phyloP scores from a whole-genome alignment of 805 yeast species.

The Barnettozyma populi region DNA sequence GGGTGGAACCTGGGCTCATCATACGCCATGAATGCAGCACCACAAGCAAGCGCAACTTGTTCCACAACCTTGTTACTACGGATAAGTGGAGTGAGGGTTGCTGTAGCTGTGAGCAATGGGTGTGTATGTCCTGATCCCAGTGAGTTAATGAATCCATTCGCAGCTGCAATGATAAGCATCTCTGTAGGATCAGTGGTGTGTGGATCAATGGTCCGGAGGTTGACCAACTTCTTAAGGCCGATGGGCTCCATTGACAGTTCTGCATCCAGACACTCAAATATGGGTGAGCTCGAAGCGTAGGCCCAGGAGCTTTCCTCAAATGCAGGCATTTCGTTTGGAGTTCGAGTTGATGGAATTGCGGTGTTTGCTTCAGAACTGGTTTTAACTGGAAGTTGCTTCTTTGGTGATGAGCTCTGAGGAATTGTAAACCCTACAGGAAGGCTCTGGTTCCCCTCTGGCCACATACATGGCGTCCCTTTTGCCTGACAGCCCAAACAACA shows the following conservation, averaged over 20 bases:
- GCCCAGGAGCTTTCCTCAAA: neutral
- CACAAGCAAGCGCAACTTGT: slow-evolving; percentile 35
- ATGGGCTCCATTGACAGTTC: neutral
- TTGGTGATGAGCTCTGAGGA: neutral
- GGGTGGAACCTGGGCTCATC: slow-evolving; percentile 25
- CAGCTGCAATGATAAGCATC: slow-evolving; percentile 24
- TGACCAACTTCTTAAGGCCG: neutral
- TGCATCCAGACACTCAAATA: neutral
- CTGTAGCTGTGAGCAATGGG: slow-evolving; percentile 15
- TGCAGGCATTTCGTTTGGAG: neutral
- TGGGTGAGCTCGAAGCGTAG: neutral
- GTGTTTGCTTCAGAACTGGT: neutral
- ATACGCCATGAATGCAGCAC: slow-evolving; percentile 34
- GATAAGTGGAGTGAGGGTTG: slow-evolving; percentile 35
- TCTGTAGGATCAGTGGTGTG: neutral
- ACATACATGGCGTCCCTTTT: slow-evolving; percentile 26
- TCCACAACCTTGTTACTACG: slow-evolving; percentile 24
- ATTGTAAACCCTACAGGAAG: neutral
- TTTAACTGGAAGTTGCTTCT: too few species aligned
- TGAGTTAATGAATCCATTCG: slow-evolving; percentile 34
- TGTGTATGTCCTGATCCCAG: slow-evolving; percentile 21
- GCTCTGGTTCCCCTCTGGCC: slow-evolving; percentile 15
- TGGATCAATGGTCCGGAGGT: neutral
- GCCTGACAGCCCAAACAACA: slow-evolving; percentile 35
- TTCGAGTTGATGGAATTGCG: neutral